Conservation (phyloP, 2,329 filamentous ascomycete genomes). For the Fusarium tanahbumbuense region DNA sequence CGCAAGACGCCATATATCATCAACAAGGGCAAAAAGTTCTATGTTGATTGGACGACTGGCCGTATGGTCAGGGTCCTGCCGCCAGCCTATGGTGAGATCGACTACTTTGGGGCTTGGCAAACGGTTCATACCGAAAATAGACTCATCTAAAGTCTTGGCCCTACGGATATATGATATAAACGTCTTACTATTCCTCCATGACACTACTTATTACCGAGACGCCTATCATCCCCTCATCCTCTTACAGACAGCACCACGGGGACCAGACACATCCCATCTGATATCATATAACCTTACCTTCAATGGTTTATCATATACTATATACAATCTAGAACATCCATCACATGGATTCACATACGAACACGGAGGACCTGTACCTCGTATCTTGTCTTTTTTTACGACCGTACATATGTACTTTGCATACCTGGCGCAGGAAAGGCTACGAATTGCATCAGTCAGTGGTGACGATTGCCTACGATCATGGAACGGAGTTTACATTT, state of each 20-base stretch:
- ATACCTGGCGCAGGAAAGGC: slow-evolving; percentile 45
- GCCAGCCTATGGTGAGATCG: slow-evolving; percentile 65
- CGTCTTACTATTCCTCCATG: background rate
- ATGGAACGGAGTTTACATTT: slow-evolving; percentile 44
- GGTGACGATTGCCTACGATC: slow-evolving; percentile 37
- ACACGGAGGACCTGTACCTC: slow-evolving; percentile 3
- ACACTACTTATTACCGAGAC: background rate
- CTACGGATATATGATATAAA: slow-evolving; percentile 5
- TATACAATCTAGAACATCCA: slow-evolving; percentile 25
- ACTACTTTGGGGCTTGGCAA: slow-evolving; percentile 63
- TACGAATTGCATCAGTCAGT: slow-evolving; percentile 42
- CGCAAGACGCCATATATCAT: slow-evolving; percentile 69
- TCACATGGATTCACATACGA: slow-evolving; percentile 8
- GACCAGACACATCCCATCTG: slow-evolving; percentile 23
- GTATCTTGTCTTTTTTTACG: slow-evolving; percentile 28
- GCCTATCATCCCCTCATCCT: background rate
- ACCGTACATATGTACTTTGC: slow-evolving; percentile 39
- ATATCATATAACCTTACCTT: background rate
- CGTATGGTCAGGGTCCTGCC: slow-evolving; percentile 65
- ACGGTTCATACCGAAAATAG: slow-evolving; percentile 62
- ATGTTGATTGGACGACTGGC: slow-evolving; percentile 69
- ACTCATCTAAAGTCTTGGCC: slow-evolving; percentile 51
- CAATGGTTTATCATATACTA: slow-evolving; percentile 2
- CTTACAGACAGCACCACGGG: background rate
- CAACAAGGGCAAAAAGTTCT: slow-evolving; percentile 67